Conservation (phyloP, 2,329 filamentous ascomycete species). For the Penicillium sp. region DNA sequence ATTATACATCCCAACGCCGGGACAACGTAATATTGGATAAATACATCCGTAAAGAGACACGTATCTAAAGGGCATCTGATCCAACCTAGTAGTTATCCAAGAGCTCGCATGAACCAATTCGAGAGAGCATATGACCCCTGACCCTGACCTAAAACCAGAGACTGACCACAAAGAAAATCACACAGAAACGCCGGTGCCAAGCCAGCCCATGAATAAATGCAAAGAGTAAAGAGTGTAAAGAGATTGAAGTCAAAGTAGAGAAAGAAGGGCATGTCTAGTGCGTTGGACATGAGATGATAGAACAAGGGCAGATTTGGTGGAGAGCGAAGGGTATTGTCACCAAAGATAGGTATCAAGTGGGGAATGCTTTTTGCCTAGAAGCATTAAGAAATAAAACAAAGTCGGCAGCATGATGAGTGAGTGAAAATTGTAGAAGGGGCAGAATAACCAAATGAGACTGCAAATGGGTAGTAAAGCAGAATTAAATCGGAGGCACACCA, state of each 20-base stretch:
- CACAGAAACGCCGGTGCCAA: constrained; percentile 5
- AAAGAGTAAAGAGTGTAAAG: constrained; percentile 5
- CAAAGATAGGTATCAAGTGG: constrained; percentile 18
- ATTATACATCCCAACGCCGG: constrained; percentile 11
- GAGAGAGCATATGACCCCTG: background rate
- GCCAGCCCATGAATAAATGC: background rate
- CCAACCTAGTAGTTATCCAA: constrained; percentile 1
- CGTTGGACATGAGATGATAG: constrained; percentile 1
- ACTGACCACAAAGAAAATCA: background rate
- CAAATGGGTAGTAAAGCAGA: background rate
- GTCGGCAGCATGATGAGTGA: constrained; percentile 6
- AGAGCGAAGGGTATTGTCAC: constrained; percentile 22
- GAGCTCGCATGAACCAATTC: background rate
- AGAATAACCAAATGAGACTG: background rate
- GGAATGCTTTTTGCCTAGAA: constrained; percentile 20
- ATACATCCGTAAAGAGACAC: constrained; percentile 14
- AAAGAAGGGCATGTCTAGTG: background rate
- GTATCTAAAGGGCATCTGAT: constrained; percentile 8
- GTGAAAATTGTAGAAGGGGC: background rate
- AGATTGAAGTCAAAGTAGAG: background rate
- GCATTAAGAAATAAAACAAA: constrained; percentile 9
- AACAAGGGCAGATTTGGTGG: background rate
- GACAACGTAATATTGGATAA: constrained; percentile 12
- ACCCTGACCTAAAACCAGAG: background rate
- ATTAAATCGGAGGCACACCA: constrained; percentile 4